Percentiles rank a stretch among this genome's conserved stretches.
Conservation (phyloP, 352 stramenopile species). For the Phytophthora pisi region DNA sequence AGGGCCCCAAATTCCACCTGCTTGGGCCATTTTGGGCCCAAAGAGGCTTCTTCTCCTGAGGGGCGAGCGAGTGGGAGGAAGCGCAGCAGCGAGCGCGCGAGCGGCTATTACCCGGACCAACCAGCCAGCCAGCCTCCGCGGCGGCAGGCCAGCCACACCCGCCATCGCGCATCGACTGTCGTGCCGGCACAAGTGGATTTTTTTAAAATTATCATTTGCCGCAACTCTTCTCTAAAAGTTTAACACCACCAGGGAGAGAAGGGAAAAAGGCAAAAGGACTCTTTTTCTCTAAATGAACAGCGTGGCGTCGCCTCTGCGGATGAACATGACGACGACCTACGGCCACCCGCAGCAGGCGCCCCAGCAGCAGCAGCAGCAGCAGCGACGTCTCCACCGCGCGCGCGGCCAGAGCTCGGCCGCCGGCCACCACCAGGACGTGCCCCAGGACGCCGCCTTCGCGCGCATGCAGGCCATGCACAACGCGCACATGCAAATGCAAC, state of each 20-base stretch:
- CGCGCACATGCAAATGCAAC: constrained; percentile 19
- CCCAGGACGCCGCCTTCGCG: constrained; percentile 28
- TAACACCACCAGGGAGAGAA: constrained; percentile 7
- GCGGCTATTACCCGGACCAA: constrained; percentile 4
- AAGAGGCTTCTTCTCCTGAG: constrained; percentile 36
- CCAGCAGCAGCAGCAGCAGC: background rate
- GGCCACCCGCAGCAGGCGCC: constrained; percentile 23
- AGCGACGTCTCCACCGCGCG: constrained; percentile 21
- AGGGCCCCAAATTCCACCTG: constrained; percentile 1
- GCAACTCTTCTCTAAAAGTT: constrained; percentile 4
- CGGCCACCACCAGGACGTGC: constrained; percentile 7
- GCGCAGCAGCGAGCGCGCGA: constrained; percentile 2
- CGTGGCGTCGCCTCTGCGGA: constrained; percentile 42
- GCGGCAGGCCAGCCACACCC: background rate
- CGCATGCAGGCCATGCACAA: constrained; percentile 19
- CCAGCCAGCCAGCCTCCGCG: background rate
- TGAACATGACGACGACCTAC: constrained; percentile 41
- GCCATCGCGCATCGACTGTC: background rate
- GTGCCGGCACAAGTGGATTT: background rate
- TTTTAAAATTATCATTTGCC: constrained; percentile 6
- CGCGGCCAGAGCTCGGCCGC: background rate
- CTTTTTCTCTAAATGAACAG: constrained; percentile 35
- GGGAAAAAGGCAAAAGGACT: constrained; percentile 8
- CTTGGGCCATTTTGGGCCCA: constrained; percentile 10
- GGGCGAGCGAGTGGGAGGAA: constrained; percentile 26